Evolutionary conservation across 2,329 filamentous ascomycete genomes (phyloP).

Genomic region (Fusarium sterilihyphosum): DNA sequence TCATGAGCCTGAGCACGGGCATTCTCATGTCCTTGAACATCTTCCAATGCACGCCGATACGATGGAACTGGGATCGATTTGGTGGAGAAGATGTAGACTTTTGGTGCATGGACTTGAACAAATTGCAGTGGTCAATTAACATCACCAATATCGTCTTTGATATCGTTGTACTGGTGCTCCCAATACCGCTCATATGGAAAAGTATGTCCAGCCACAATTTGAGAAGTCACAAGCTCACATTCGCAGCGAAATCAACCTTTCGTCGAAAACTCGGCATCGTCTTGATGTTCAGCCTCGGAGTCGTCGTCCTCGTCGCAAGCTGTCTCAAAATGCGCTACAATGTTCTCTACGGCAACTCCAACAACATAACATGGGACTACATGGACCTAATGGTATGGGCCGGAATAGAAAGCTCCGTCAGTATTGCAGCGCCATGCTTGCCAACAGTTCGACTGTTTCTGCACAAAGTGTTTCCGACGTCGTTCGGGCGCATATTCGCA

Average conservation of each 20-base stretch:
- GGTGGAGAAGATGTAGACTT: neutral
- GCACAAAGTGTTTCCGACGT: neutral
- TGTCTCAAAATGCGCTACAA: constrained; percentile 24
- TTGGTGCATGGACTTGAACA: constrained; percentile 18
- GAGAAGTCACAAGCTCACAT: accelerated
- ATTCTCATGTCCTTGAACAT: neutral
- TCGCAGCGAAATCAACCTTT: neutral
- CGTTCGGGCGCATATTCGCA: constrained; percentile 9
- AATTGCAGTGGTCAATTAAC: neutral
- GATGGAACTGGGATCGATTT: constrained; percentile 13
- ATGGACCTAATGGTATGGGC: constrained; percentile 20
- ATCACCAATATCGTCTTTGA: constrained; percentile 17
- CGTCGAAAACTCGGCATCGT: constrained; percentile 13
- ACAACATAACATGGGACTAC: constrained; percentile 16
- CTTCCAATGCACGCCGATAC: constrained; percentile 6
- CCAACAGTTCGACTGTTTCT: constrained; percentile 6
- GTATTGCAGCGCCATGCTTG: constrained; percentile 3
- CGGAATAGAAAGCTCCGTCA: constrained; percentile 11
- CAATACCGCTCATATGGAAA: constrained; percentile 14
- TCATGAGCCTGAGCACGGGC: neutral
- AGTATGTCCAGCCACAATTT: neutral
- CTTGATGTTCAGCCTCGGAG: constrained; percentile 10
- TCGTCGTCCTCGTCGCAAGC: constrained; percentile 8
- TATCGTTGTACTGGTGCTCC: neutral
- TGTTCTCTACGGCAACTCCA: constrained; percentile 6